Conservation (phyloP, 164 flowering plant species). For the Sextonia rubra region DNA sequence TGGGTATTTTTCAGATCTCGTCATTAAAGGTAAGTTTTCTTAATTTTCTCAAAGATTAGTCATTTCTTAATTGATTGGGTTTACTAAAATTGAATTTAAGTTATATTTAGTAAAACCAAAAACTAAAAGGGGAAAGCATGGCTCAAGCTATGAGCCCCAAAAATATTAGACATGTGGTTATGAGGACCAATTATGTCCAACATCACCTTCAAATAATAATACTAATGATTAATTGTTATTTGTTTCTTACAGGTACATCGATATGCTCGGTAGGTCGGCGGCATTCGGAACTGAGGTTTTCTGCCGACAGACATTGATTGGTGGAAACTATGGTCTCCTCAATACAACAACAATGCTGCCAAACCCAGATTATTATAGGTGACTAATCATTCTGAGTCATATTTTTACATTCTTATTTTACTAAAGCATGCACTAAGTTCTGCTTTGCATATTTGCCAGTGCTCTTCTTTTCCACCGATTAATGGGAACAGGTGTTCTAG, state of each 20-base stretch:
- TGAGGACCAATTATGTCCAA: too few relatives aligned
- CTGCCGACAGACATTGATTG: conserved; percentile 68
- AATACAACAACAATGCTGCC: conserved; percentile 56
- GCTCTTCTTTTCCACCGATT: conserved; percentile 73
- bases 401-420: background rate
- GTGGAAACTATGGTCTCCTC: conserved; percentile 74
- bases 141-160: too few relatives aligned
- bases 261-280: conserved; percentile 67
- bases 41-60: too few relatives aligned
- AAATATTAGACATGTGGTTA: too few relatives aligned
- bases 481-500: conserved; percentile 60
- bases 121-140: too few relatives aligned
- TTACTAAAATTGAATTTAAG: too few relatives aligned
- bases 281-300: conserved; percentile 46
- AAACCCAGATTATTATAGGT: conserved; percentile 76
- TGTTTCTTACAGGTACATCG: conserved; percentile 52
- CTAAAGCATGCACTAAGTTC: background rate
- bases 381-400: background rate
- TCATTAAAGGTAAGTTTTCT: too few relatives aligned
- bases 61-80: too few relatives aligned
- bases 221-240: background rate
- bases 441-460: conserved; percentile 22
- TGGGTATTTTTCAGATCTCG: too few relatives aligned
- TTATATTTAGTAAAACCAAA: too few relatives aligned
- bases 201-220: too few relatives aligned